A percentile compares a stretch with the other conserved stretches of the same genome.
These are phyloP conservation scores for Flaveria bidentis DNA, from an alignment of 129 eudicot species.

Conservation along the genomic window DNA sequence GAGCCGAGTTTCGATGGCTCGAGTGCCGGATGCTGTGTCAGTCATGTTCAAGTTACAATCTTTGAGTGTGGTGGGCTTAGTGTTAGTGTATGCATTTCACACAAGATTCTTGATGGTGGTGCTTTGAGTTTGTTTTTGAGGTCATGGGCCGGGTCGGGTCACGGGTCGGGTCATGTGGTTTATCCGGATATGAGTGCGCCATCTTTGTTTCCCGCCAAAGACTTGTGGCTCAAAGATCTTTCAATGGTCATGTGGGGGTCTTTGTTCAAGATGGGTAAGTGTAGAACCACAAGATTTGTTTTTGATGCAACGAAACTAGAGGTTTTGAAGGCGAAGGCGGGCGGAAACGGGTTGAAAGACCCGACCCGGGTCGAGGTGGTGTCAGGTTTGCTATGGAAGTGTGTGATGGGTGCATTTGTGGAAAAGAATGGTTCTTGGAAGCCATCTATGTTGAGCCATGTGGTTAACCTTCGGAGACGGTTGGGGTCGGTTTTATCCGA, in stretches of 20 bases:
- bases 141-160: slow-evolving; percentile 45
- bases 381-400: slow-evolving; percentile 53
- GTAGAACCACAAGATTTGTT: slow-evolving; percentile 55
- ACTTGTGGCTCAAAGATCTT: slow-evolving; percentile 52
- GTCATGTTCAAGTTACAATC: slow-evolving; percentile 50
- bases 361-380: slow-evolving; percentile 56
- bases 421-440: slow-evolving; percentile 27
- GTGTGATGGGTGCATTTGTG: slow-evolving; percentile 37
- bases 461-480: slow-evolving; percentile 57
- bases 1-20: slow-evolving; percentile 29
- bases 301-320: slow-evolving; percentile 45
- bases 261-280: slow-evolving; percentile 55
- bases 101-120: slow-evolving; percentile 66
- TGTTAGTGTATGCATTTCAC: slow-evolving; percentile 63
- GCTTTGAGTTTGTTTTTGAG: slow-evolving; percentile 48
- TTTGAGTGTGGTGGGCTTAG: slow-evolving; percentile 73
- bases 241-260: slow-evolving; percentile 63
- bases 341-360: background rate
- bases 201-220: slow-evolving; percentile 53
- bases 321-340: slow-evolving; percentile 31
- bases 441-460: slow-evolving; percentile 51
- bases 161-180: slow-evolving; percentile 12
- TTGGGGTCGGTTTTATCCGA: slow-evolving; percentile 39
- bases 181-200: slow-evolving; percentile 47
- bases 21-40: slow-evolving; percentile 33